A percentile compares a stretch with the other conserved stretches of the same genome.
Conservation (phyloP, 495 filamentous ascomycete species). For the Podospora pseudocomata region DNA sequence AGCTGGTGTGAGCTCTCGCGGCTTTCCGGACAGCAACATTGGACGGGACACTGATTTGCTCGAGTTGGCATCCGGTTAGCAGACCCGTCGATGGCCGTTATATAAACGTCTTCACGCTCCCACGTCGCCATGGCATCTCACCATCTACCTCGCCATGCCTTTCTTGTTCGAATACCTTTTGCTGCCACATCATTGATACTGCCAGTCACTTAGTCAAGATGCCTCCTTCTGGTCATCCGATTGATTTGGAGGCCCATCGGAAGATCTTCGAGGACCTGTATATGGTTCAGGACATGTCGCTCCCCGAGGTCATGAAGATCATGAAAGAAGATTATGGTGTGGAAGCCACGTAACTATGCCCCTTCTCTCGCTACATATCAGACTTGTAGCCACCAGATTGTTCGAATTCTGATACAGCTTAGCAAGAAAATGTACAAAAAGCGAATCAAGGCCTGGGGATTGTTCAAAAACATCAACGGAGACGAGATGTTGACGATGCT, state of each 20-base stretch:
- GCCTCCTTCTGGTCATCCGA: background rate
- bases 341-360: slow-evolving; percentile 20
- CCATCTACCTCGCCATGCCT: background rate
- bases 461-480: slow-evolving; percentile 29
- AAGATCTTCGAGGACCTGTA: slow-evolving; percentile 25
- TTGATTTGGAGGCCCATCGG: slow-evolving; percentile 23
- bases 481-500: slow-evolving; percentile 27
- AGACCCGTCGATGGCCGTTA: background rate
- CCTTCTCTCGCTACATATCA: background rate
- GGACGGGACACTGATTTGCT: background rate
- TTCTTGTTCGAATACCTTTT: background rate
- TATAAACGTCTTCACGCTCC: background rate
- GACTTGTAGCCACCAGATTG: background rate
- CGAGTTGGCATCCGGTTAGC: background rate
- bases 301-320: slow-evolving; percentile 24
- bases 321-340: slow-evolving; percentile 25
- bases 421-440: slow-evolving; percentile 33
- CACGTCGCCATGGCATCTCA: background rate
- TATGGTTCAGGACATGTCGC: slow-evolving; percentile 14
- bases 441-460: slow-evolving; percentile 25
- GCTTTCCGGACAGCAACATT: background rate
- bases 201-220: background rate
- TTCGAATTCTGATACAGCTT: background rate
- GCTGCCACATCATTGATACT: background rate
- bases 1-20: background rate